These are phyloP conservation scores for Albifimbria verrucaria DNA, from an alignment of 2,329 filamentous ascomycete species.

Conservation along the genomic window DNA sequence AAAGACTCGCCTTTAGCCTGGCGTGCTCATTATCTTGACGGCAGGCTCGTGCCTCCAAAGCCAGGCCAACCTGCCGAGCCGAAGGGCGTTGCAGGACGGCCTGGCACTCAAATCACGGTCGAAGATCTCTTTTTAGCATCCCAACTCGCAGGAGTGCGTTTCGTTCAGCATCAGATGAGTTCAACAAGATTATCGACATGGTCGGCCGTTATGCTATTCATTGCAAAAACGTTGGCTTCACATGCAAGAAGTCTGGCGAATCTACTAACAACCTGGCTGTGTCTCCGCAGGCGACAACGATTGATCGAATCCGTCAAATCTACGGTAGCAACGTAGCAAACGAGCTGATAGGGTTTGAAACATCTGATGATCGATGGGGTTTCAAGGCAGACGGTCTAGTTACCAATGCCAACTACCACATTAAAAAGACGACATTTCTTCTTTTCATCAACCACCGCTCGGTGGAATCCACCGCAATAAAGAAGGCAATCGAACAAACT, in stretches of 20 bases:
- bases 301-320: conserved; percentile 87
- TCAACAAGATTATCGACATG: conserved; percentile 95
- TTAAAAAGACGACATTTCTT: conserved; percentile 82
- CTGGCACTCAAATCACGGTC: conserved; percentile 91
- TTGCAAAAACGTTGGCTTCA: conserved; percentile 86
- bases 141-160: conserved; percentile 86
- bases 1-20: conserved; percentile 84
- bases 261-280: conserved; percentile 79
- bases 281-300: conserved; percentile 64
- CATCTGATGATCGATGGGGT: conserved; percentile 73
- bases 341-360: conserved; percentile 75
- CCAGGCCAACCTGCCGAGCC: conserved; percentile 84
- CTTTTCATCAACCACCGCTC: conserved; percentile 96
- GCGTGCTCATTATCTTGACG: conserved; percentile 83
- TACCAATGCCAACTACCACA: conserved; percentile 92
- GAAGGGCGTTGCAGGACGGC: conserved; percentile 80
- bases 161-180: conserved; percentile 87
- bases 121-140: conserved; percentile 98
- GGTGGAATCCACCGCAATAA: conserved; percentile 85
- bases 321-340: conserved; percentile 82
- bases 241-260: conserved; percentile 95
- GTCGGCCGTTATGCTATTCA: conserved; percentile 92
- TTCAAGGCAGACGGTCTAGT: conserved; percentile 79
- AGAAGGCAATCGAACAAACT: conserved; percentile 86
- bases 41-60: conserved; percentile 77